Conservation (phyloP, 352 stramenopile genomes). For the Pythium rhizo-oryzae region DNA sequence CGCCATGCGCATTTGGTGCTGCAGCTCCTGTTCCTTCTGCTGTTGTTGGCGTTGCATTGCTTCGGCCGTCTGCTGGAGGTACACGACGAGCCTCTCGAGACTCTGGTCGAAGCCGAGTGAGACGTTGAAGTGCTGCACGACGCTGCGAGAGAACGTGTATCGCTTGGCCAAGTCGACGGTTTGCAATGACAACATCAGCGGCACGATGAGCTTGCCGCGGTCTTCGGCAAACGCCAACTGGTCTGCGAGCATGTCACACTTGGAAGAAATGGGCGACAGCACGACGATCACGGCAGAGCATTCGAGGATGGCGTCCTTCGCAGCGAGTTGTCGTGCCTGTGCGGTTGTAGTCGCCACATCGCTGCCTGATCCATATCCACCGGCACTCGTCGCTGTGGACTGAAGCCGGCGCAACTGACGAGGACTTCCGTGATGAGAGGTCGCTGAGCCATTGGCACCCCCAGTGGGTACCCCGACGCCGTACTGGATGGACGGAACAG, state of each 20-base stretch:
- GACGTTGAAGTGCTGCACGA: conserved; percentile 81
- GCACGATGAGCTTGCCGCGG: conserved; percentile 71
- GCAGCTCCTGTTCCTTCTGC: conserved; percentile 26
- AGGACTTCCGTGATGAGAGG: conserved; percentile 10
- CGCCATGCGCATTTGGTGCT: conserved; percentile 21
- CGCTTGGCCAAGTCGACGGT: conserved; percentile 72
- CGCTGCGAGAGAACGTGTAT: conserved; percentile 79
- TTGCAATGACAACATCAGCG: conserved; percentile 73
- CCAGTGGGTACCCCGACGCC: conserved; percentile 17
- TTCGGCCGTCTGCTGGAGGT: conserved; percentile 31
- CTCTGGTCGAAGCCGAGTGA: conserved; percentile 81
- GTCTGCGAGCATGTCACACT: conserved; percentile 70
- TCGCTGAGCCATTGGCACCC: background rate
- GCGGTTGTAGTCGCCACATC: conserved; percentile 36
- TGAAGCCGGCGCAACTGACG: conserved; percentile 11
- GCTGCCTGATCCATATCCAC: conserved; percentile 25
- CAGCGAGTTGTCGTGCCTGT: conserved; percentile 65
- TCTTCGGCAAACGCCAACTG: conserved; percentile 85
- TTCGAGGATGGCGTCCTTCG: conserved; percentile 75
- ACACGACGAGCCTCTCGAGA: conserved; percentile 51
- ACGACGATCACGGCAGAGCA: conserved; percentile 72
- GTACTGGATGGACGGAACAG: conserved; percentile 52
- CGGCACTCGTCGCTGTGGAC: conserved; percentile 19
- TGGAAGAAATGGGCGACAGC: conserved; percentile 65
- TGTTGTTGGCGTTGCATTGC: conserved; percentile 26